phyloP scores from a whole-genome alignment of 148 eudicot species.

The Amaranthus palmeri region DNA sequence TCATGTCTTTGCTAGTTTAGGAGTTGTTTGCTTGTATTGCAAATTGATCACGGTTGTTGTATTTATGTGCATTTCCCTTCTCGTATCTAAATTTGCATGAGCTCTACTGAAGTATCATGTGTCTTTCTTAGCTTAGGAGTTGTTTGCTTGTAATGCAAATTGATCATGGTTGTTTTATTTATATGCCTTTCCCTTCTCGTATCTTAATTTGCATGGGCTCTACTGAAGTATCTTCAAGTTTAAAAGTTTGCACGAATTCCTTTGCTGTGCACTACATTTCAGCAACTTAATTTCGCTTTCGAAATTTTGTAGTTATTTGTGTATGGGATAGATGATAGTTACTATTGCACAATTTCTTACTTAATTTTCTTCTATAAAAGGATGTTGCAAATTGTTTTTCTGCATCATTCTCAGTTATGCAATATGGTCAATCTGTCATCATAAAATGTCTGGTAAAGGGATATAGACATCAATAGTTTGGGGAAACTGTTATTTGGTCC shows the following conservation, averaged over 20 bases:
- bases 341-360: too few species aligned
- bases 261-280: not conserved
- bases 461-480: not conserved
- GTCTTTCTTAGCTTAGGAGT: not conserved
- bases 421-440: not conserved
- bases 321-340: too few species aligned
- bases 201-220: not conserved
- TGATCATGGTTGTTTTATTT: not conserved
- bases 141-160: not conserved
- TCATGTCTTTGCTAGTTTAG: not conserved
- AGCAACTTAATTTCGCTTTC: not conserved
- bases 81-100: not conserved
- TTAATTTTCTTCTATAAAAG: too few species aligned
- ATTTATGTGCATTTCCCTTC: not conserved
- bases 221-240: not conserved
- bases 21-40: not conserved
- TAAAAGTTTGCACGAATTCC: not conserved
- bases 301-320: too few species aligned
- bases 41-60: not conserved
- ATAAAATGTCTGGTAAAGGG: not conserved
- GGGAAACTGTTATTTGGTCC: not conserved
- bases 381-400: too few species aligned
- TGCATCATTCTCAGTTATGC: not conserved
- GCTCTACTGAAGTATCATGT: too few species aligned
- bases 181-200: not conserved